Evolutionary conservation across 1,284 basidiomycete genomes (phyloP).

Genomic region (Naganishia cerealis): DNA sequence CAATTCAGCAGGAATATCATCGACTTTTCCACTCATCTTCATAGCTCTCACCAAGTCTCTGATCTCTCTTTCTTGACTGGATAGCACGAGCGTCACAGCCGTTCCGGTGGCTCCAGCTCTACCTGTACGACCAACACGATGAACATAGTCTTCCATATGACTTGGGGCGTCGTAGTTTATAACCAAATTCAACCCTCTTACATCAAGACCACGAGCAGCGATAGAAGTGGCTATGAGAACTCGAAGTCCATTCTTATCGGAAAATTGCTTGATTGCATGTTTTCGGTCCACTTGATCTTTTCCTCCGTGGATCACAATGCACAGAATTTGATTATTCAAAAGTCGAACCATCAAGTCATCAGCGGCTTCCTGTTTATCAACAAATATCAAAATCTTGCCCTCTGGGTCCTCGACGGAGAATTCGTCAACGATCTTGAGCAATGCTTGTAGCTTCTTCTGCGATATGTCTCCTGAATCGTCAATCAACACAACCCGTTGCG

Average conservation of each 20-base stretch:
- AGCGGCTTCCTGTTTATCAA: conserved; percentile 94
- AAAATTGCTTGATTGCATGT: conserved; percentile 94
- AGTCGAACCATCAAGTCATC: conserved; percentile 96
- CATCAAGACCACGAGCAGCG: conserved; percentile 93
- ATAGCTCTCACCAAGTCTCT: conserved; percentile 93
- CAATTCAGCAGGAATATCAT: conserved; percentile 82
- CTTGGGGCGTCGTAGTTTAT: conserved; percentile 98
- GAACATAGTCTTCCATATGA: conserved; percentile 99
- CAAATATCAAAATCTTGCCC: conserved; percentile 98
- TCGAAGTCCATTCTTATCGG: conserved; percentile 95
- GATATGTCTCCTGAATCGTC: too few species aligned
- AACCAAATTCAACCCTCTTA: conserved; percentile 97
- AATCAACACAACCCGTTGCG: conserved; percentile 97
- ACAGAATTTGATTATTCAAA: conserved; percentile 91
- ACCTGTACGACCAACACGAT: conserved; percentile 95
- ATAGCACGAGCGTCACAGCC: conserved; percentile 95
- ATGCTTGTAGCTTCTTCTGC: conserved; percentile 87
- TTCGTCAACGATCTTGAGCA: conserved; percentile 83
- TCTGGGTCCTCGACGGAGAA: too few species aligned
- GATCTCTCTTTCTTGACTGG: conserved; percentile 95
- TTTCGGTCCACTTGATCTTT: conserved; percentile 99
- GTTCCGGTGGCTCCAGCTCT: conserved; percentile 97
- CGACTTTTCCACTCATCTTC: conserved; percentile 88
- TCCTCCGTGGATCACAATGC: conserved; percentile 95
- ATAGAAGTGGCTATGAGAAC: conserved; percentile 97